Base-by-base conservation (phyloP, 139 green algal species). In the Dunaliella primolecta region DNA sequence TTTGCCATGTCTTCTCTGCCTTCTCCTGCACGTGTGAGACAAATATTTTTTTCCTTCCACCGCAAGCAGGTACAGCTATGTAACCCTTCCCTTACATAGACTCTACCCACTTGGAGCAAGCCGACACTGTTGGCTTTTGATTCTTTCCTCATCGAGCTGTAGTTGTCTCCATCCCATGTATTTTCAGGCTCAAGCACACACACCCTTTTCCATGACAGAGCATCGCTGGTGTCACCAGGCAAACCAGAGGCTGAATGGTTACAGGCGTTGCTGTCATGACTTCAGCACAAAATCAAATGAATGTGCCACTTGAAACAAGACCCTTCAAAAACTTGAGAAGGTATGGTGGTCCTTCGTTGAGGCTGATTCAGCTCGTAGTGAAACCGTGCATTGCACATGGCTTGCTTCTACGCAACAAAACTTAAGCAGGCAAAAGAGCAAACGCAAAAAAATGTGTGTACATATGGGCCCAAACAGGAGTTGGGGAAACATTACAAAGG, bases 381-480 rank as follows among this genome's bases (percentile, higher is more conserved):
- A 21, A 78, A 31, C 71, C 46, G 15, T 64, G 46, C 7, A 64
- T 25, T 64, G 46, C 46, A 64, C 46, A 64, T 64, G 46, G 46
- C 46, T 64, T 64, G 46, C 46, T 64, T 64, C 46, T 15, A 64
- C 46, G 11, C 72, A 78, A 78, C 72, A 78, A 78, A 78, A 78
- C n/a, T 34, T 34, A 23, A 15, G 7, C 72, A 78, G 7, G 30
- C n/a, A 78, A 78, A 7, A 23, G 23, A 78, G 23, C 72, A 33
- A 20, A 23, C 11, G 30, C 20, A n/a, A n/a, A n/a, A n/a, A n/a
- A n/a, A n/a, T n/a, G n/a, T 64, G 46, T 64, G 46, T 64, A 64
- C 46, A 64, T n/a, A 64, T 64, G 46, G 46, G n/a, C n/a, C 46
- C 7, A 64, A 7, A 25, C 46, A 64, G 46, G 46, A 64, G 7